Evolutionary conservation across 2,329 filamentous ascomycete species (phyloP), one percentile per base, ranked within the genome.

Genomic region (Diplodia sapinea): DNA sequence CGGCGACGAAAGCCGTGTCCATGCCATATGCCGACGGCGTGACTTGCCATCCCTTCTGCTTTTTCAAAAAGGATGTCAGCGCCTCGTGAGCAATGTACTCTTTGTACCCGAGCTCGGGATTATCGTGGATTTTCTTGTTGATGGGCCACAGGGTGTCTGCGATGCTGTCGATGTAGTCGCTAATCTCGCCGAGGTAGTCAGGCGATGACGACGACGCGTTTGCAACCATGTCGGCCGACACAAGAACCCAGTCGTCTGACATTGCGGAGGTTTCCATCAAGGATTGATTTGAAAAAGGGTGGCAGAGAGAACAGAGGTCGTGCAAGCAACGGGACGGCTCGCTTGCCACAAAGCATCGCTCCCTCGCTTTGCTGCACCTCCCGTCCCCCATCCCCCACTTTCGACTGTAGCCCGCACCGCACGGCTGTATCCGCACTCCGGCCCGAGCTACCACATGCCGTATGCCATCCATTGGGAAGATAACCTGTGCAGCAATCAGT

Each of bases 1-100:
- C 80, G 4, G 84, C 84, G 31, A 82, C 79, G 79, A 85, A 87
- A 13, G 85, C 85, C 2, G 85, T 87, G 40, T 78, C 76, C 69
- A 87, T 78, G 9, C 80, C 82, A 70, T 85, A 86, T 0, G 83
- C 84, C 1, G 83, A 84, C 1, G 79, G 79, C 1, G 79, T 85
- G 31, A 88, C 84, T 36, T 80, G 76, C 84, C 85, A 86, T 43
- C 79, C 82, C 15, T 76, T 62, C 62, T 78, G 79, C 15, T 72
- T 75, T 15, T 74, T 74, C 73, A 86, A 77, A 68, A 84, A 87
- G 6, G 77, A 76, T 0, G 83, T 85, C 61, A 87, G 74, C 3
- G 81, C 77, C 15, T 83, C 78, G 70, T 87, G 85, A 0, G 84
- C 83, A 51, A 82, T 82, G 67, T 78, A 77, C 68, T 86, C 83